Conservation (phyloP, 73 alveolate species). For the Paramecium primaurelia region DNA sequence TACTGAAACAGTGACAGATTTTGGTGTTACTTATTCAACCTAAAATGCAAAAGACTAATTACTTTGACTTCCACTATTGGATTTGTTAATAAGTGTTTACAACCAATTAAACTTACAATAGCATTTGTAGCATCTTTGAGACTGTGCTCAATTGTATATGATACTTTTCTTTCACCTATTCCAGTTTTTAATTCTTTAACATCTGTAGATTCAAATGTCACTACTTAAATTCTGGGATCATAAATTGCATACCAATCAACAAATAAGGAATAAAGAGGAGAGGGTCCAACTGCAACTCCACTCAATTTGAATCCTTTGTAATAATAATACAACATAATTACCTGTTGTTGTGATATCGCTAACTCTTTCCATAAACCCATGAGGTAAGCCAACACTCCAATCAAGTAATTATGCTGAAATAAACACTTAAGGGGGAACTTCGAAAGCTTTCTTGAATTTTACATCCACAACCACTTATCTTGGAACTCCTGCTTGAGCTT, state of each 20-base stretch:
- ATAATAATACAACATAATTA: neutral
- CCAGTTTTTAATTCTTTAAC: neutral
- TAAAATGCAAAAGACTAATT: neutral
- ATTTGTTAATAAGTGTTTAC: neutral
- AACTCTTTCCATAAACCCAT: neutral
- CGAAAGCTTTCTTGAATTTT: constrained; percentile 18
- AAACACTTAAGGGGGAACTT: constrained; percentile 1
- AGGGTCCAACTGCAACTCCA: neutral
- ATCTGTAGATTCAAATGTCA: neutral
- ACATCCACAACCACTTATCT: neutral
- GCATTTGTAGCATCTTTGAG: neutral
- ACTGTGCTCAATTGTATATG: neutral
- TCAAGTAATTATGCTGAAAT: neutral
- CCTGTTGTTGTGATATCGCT: neutral
- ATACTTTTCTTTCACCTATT: neutral
- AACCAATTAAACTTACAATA: neutral
- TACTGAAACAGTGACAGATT: neutral
- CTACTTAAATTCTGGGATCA: constrained; percentile 8
- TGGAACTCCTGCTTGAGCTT: constrained; percentile 1
- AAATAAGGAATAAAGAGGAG: neutral
- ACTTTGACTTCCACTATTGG: constrained; percentile 25
- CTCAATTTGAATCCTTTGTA: neutral
- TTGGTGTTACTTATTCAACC: neutral
- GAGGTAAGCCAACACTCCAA: neutral
- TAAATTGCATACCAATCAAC: constrained; percentile 4